phyloP scores from a whole-genome alignment of 352 stramenopile genomes.

The Aphanomyces invadans region DNA sequence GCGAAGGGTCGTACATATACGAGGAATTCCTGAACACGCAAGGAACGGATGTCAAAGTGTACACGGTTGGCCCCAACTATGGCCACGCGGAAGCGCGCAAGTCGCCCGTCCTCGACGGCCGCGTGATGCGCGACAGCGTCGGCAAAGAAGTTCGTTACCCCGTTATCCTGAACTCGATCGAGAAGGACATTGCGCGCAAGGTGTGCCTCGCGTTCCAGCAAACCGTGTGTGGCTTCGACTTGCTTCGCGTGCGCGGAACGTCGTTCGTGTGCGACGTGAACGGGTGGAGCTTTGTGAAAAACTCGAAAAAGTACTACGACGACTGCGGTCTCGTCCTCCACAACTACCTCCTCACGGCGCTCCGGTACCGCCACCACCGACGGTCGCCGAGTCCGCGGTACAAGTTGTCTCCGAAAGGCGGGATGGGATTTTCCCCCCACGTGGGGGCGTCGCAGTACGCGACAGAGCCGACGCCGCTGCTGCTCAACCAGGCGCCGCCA shows the following conservation, averaged over 20 bases:
- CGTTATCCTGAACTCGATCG: constrained; percentile 95
- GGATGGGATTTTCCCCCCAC: constrained; percentile 4
- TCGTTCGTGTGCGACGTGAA: constrained; percentile 99
- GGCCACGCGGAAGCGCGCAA: constrained; percentile 98
- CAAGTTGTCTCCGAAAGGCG: constrained; percentile 30
- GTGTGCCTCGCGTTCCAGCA: constrained; percentile 95
- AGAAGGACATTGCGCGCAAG: constrained; percentile 98
- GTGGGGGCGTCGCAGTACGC: constrained; percentile 44
- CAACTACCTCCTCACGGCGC: constrained; percentile 78
- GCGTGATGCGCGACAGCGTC: constrained; percentile 88
- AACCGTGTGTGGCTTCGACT: constrained; percentile 98
- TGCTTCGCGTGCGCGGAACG: constrained; percentile 88
- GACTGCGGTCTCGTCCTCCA: constrained; percentile 94
- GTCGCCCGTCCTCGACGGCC: constrained; percentile 96
- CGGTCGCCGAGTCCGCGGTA: constrained; percentile 42
- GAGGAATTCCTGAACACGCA: constrained; percentile 99
- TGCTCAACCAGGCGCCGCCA: not conserved
- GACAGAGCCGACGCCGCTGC: constrained; percentile 36
- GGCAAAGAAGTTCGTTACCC: constrained; percentile 99
- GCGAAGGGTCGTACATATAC: constrained; percentile 95
- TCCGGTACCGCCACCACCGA: constrained; percentile 73
- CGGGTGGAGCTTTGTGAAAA: constrained; percentile 99
- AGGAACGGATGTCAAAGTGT: constrained; percentile 99
- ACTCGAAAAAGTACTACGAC: constrained; percentile 98
- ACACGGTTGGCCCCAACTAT: constrained; percentile 97